A percentile compares a stretch with the other conserved stretches of the same genome.
Evolutionary conservation across 108 stramenopile genomes (phyloP).

Genomic region (Cyclotella baltica): DNA sequence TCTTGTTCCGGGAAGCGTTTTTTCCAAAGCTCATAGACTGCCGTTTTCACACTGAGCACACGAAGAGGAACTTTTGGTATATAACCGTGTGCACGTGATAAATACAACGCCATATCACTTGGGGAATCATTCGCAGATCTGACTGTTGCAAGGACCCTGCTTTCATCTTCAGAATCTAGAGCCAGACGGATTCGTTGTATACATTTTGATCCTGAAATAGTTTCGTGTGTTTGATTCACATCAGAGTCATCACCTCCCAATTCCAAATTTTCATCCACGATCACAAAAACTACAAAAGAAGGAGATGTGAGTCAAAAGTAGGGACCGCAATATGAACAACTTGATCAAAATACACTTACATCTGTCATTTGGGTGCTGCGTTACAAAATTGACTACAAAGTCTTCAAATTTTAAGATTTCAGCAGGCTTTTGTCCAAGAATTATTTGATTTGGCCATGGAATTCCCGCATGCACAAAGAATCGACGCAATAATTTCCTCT

Average conservation of each 20-base stretch:
- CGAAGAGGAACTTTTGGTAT: conserved; percentile 67
- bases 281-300: conserved; percentile 38
- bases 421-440: conserved; percentile 57
- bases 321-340: not conserved
- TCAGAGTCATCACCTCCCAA: conserved; percentile 44
- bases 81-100: conserved; percentile 62
- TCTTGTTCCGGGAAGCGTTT: conserved; percentile 47
- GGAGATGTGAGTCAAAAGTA: not conserved
- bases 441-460: conserved; percentile 33
- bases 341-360: not conserved
- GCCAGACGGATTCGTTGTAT: conserved; percentile 36
- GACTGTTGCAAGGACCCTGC: conserved; percentile 49
- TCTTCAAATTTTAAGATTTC: conserved; percentile 63
- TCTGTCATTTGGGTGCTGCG: conserved; percentile 47
- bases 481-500: conserved; percentile 65
- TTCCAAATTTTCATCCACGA: conserved; percentile 80
- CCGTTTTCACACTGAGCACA: conserved; percentile 53
- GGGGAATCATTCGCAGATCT: conserved; percentile 74
- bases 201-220: conserved; percentile 62
- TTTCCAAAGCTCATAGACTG: conserved; percentile 55
- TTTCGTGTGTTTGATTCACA: conserved; percentile 47
- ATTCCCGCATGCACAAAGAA: conserved; percentile 67
- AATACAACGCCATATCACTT: conserved; percentile 57
- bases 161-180: conserved; percentile 39
- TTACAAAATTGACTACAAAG: conserved; percentile 45